Conservation (phyloP, 2,329 filamentous ascomycete species). For the Sporothrix brunneoviolacea region DNA sequence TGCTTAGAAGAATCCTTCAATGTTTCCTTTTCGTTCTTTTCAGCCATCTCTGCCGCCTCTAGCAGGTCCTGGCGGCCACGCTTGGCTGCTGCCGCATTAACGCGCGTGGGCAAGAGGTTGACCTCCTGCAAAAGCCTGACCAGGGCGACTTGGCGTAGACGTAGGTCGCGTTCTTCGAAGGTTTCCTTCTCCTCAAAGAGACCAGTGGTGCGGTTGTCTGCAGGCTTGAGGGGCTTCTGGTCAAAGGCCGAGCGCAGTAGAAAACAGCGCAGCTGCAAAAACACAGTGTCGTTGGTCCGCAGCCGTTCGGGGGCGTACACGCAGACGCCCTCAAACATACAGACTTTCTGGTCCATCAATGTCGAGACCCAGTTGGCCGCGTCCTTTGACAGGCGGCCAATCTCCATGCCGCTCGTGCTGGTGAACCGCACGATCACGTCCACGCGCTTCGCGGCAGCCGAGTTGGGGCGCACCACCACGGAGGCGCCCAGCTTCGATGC, state of each 20-base stretch:
- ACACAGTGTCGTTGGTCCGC: conserved; percentile 89
- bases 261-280: conserved; percentile 75
- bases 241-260: conserved; percentile 70
- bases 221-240: conserved; percentile 51
- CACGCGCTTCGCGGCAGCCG: conserved; percentile 56
- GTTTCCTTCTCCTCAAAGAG: conserved; percentile 84
- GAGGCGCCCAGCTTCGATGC: conserved; percentile 35
- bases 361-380: conserved; percentile 87
- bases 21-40: conserved; percentile 60
- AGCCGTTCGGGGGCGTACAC: conserved; percentile 83
- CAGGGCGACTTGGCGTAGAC: conserved; percentile 77
- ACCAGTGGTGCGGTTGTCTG: conserved; percentile 63
- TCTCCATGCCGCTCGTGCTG: conserved; percentile 68
- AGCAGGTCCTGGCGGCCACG: conserved; percentile 79
- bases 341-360: conserved; percentile 83
- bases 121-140: conserved; percentile 88
- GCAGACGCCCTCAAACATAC: conserved; percentile 77
- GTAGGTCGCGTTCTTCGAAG: conserved; percentile 72
- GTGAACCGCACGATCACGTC: conserved; percentile 93
- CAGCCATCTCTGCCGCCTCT: conserved; percentile 79
- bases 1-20: conserved; percentile 25
- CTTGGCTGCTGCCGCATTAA: conserved; percentile 67
- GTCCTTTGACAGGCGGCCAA: conserved; percentile 82
- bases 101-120: conserved; percentile 66
- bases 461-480: conserved; percentile 32